Evolutionary conservation across 2,329 filamentous ascomycete genomes (phyloP), one percentile per base, ranked within the genome.

Genomic region (Cryphonectria parasitica): DNA sequence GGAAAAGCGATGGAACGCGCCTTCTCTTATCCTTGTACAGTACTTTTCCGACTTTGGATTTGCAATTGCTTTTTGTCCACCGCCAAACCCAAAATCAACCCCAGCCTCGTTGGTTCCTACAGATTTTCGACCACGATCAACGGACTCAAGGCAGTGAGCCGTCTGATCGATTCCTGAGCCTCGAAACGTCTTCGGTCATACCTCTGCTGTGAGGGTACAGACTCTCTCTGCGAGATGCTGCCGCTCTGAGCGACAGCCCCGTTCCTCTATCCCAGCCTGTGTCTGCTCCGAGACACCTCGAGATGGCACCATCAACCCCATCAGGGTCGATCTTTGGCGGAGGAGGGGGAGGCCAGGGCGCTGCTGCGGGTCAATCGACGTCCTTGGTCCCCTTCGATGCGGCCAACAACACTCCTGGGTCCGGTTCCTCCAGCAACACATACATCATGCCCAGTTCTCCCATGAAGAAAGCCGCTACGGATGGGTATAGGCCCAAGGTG

Each of bases 371-470:
- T 73, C 77, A 79, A 68, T 65, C 74, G 36, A 77, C 75, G 43
- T 77, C 78, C 41, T 72, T 73, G 71, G 73, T 77, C 10, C 69
- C 77, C 71, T 71, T 77, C 73, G 69, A 73, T 69, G 31, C 64
- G 11, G 28, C 63, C 41, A 71, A 64, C 31, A 64, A 62, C 67
- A 84, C 85, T 64, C 86, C 85, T 15, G 80, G 82, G 52, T 86
- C 85, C 36, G 82, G 82, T 73, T 81, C 87, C 64, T 88, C 88
- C n/a, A 86, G 85, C 25, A 93, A 92, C 78, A 94, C 95, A 34
- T 97, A 95, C 83, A 90, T 97, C 77, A 96, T 98, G 93, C 91
- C 94, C 25, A 92, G 93, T 77, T 94, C 92, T 73, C 93, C 94
- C 19, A 85, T 90, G 71, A 93, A 92, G 79, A 87, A 86, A 75